These are phyloP conservation scores for Brasilioporus rufonigricans DNA, from an alignment of 768 basidiomycete genomes.

Conservation along the genomic window DNA sequence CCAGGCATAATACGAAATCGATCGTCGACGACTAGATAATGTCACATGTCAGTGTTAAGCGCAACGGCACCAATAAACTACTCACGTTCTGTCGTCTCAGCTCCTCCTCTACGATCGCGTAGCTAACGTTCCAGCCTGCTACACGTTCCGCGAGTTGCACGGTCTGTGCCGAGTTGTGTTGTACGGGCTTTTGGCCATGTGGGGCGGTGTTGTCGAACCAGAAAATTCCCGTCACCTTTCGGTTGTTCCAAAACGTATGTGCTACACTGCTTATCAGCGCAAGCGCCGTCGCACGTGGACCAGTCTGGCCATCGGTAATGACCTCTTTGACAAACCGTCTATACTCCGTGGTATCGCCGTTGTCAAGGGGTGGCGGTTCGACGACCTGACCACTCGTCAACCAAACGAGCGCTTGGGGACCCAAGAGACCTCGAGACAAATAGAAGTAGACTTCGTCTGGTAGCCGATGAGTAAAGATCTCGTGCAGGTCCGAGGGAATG, in stretches of 20 bases:
- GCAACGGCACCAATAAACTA: slow-evolving; percentile 19
- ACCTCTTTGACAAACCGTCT: slow-evolving; percentile 94
- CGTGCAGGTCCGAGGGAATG: slow-evolving; percentile 87
- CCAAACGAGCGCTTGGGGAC: slow-evolving; percentile 92
- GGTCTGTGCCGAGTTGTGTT: slow-evolving; percentile 77
- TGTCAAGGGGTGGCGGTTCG: slow-evolving; percentile 87
- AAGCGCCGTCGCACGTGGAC: slow-evolving; percentile 87
- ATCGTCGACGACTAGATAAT: slow-evolving; percentile 85
- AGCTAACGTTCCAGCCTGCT: slow-evolving; percentile 85
- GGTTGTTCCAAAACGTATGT: slow-evolving; percentile 77
- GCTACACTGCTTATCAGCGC: slow-evolving; percentile 82
- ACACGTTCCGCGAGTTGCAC: slow-evolving; percentile 87
- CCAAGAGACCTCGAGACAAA: slow-evolving; percentile 86
- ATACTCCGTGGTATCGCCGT: slow-evolving; percentile 94
- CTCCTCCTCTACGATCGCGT: slow-evolving; percentile 87
- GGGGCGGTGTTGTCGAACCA: slow-evolving; percentile 65
- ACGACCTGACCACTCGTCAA: slow-evolving; percentile 83
- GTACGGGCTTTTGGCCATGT: slow-evolving; percentile 53
- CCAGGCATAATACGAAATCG: slow-evolving; percentile 91
- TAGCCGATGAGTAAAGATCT: slow-evolving; percentile 90
- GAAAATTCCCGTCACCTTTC: slow-evolving; percentile 69
- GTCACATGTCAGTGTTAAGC: slow-evolving; percentile 25
- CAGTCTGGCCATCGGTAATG: slow-evolving; percentile 91
- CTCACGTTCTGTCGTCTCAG: slow-evolving; percentile 94
- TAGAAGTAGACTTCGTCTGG: slow-evolving; percentile 98